Evolutionary conservation across 179 eudicot genomes (phyloP).

Genomic region (Camellia oleifera): DNA sequence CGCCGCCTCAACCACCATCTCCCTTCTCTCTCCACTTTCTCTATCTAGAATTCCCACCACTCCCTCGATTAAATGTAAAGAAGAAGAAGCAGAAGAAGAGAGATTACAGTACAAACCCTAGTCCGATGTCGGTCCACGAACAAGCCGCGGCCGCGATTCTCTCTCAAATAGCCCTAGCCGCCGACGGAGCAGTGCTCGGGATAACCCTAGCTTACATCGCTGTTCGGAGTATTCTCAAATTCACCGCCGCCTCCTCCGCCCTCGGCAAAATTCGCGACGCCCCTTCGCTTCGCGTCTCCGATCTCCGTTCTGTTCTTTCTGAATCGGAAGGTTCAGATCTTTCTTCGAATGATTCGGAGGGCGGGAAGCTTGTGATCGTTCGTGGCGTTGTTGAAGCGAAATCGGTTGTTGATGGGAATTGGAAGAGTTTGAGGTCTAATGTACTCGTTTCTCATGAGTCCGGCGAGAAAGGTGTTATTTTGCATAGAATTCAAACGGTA

Average conservation of each 20-base stretch:
- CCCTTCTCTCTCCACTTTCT: not conserved
- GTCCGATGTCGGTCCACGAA: conserved; percentile 65
- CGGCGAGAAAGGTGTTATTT: conserved; percentile 59
- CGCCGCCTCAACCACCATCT: not conserved
- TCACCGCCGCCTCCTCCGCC: conserved; percentile 57
- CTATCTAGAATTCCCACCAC: not conserved
- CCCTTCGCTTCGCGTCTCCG: conserved; percentile 62
- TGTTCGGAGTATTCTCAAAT: conserved; percentile 47
- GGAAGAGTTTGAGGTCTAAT: conserved; percentile 45
- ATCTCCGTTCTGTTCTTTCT: conserved; percentile 62
- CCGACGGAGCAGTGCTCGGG: conserved; percentile 85
- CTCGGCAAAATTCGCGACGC: conserved; percentile 51
- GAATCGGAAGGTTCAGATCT: conserved; percentile 8
- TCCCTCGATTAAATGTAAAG: not conserved
- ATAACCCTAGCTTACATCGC: conserved; percentile 71
- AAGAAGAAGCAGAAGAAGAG: not conserved
- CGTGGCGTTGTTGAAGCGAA: conserved; percentile 72
- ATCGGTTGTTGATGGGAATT: conserved; percentile 47
- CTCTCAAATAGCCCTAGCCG: conserved; percentile 57
- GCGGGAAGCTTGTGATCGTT: conserved; percentile 50
- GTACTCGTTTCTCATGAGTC: conserved; percentile 54
- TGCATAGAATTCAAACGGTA: conserved; percentile 77
- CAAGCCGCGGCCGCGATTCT: conserved; percentile 60
- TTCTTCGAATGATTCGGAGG: conserved; percentile 20
- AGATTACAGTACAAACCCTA: not conserved